These are phyloP conservation scores for Aspergillus niger DNA, from an alignment of 2,329 filamentous ascomycete genomes.

Conservation along the genomic window DNA sequence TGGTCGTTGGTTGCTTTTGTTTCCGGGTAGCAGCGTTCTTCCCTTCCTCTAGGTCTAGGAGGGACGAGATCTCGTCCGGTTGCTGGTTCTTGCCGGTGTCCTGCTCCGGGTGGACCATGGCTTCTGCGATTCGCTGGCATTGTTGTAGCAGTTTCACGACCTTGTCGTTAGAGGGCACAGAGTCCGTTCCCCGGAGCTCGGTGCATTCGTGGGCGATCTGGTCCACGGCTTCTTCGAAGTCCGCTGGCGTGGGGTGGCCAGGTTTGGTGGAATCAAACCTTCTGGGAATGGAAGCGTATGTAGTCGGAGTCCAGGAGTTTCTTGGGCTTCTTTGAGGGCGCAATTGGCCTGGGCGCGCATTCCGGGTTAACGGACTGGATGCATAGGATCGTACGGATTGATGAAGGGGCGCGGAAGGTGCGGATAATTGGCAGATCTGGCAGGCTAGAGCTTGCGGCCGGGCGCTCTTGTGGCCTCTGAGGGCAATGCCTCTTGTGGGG, in stretches of 20 bases:
- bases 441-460: slow-evolving; percentile 34
- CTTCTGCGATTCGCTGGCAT: slow-evolving; percentile 38
- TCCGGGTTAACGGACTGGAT: slow-evolving; percentile 17
- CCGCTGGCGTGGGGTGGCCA: slow-evolving; percentile 6
- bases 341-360: slow-evolving; percentile 20
- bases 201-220: slow-evolving; percentile 31
- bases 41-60: slow-evolving; percentile 43
- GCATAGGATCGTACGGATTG: slow-evolving; percentile 23
- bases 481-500: slow-evolving; percentile 39
- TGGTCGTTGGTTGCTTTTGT: slow-evolving; percentile 4
- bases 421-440: slow-evolving; percentile 42
- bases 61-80: slow-evolving; percentile 43
- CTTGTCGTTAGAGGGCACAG: slow-evolving; percentile 38
- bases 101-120: slow-evolving; percentile 31
- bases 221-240: slow-evolving; percentile 33
- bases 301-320: slow-evolving; percentile 7
- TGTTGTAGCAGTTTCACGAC: slow-evolving; percentile 38
- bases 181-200: slow-evolving; percentile 31
- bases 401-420: slow-evolving; percentile 22
- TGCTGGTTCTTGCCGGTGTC: slow-evolving; percentile 25
- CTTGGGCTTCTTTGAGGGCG: slow-evolving; percentile 17
- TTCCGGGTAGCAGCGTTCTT: slow-evolving; percentile 30
- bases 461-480: slow-evolving; percentile 31
- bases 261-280: slow-evolving; percentile 25
- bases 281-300: slow-evolving; percentile 7